These are phyloP conservation scores for Cytospora piceae DNA, from an alignment of 2,329 filamentous ascomycete genomes.

Conservation along the genomic window DNA sequence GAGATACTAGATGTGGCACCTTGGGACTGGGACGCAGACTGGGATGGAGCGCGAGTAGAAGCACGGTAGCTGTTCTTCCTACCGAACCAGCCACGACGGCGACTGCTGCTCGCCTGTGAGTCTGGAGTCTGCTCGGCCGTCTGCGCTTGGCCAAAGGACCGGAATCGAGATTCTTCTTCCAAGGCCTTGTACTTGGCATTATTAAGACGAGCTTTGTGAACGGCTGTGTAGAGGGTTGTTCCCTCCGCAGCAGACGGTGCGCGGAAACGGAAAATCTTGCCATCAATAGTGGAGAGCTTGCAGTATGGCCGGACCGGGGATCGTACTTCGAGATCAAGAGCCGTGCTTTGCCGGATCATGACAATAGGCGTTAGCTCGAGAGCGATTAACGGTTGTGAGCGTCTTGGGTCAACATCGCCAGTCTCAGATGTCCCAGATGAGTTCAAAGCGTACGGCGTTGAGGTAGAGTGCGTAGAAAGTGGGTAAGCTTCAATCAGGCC, in stretches of 20 bases:
- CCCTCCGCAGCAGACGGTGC: conserved; percentile 78
- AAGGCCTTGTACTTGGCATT: conserved; percentile 83
- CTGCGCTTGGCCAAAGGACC: conserved; percentile 67
- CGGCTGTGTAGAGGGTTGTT: conserved; percentile 78
- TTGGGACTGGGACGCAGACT: conserved; percentile 70
- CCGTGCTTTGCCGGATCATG: conserved; percentile 85
- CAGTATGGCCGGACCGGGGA: conserved; percentile 79
- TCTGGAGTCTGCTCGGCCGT: conserved; percentile 52
- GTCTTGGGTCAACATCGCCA: conserved; percentile 36
- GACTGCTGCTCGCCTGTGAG: conserved; percentile 48
- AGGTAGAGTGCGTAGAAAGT: conserved; percentile 42
- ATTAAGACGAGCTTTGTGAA: conserved; percentile 87
- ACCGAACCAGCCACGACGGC: conserved; percentile 62
- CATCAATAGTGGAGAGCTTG: conserved; percentile 66
- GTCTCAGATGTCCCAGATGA: conserved; percentile 42
- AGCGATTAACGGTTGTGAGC: conserved; percentile 59
- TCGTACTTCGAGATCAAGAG: conserved; percentile 90
- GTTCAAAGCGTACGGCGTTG: conserved; percentile 38
- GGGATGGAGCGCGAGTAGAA: conserved; percentile 62
- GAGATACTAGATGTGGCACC: conserved; percentile 69
- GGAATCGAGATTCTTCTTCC: conserved; percentile 70
- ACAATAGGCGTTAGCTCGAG: conserved; percentile 91
- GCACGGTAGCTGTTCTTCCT: conserved; percentile 68
- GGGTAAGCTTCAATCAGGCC: conserved; percentile 63
- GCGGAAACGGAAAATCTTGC: conserved; percentile 86